A percentile compares a stretch with the other conserved stretches of the same genome.
Conservation (phyloP, 257 asterid species). For the Nyctanthes arbortristis region DNA sequence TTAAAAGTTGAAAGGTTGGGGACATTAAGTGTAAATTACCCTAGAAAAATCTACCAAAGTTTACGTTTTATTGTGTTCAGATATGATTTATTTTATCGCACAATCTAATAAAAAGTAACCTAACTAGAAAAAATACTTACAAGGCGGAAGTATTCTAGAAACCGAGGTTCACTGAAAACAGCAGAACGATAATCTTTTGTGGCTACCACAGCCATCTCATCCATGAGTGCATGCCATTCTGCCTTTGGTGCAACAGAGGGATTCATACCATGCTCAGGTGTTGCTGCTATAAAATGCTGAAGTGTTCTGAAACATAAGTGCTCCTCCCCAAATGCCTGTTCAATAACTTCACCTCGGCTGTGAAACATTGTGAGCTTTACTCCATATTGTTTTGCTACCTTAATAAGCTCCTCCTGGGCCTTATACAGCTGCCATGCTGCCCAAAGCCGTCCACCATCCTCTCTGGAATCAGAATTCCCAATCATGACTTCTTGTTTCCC, state of each 20-base stretch:
- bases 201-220: conserved; percentile 81
- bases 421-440: conserved; percentile 96
- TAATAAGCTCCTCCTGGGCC: too few relatives aligned
- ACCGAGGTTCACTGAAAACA: conserved; percentile 84
- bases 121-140: conserved; percentile 44
- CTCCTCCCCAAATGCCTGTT: conserved; percentile 87
- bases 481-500: conserved; percentile 96
- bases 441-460: conserved; percentile 91
- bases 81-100: too few relatives aligned
- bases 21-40: too few relatives aligned
- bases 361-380: conserved; percentile 89
- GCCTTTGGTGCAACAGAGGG: conserved; percentile 87
- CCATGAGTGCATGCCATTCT: conserved; percentile 88
- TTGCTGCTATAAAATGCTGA: conserved; percentile 89
- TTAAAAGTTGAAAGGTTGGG: too few relatives aligned
- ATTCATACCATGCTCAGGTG: conserved; percentile 92
- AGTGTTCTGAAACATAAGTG: too few relatives aligned
- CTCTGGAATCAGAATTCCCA: conserved; percentile 92
- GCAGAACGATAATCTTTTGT: conserved; percentile 79
- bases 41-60: too few relatives aligned
- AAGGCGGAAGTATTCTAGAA: conserved; percentile 90
- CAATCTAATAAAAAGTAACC: background rate
- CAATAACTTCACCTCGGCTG: conserved; percentile 92
- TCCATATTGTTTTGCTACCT: too few relatives aligned
- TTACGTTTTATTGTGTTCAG: too few relatives aligned